A percentile compares a stretch with the other conserved stretches of the same genome.
phyloP scores from a whole-genome alignment of 176 grass and related monocot genomes.

The Oryza coarctata region DNA sequence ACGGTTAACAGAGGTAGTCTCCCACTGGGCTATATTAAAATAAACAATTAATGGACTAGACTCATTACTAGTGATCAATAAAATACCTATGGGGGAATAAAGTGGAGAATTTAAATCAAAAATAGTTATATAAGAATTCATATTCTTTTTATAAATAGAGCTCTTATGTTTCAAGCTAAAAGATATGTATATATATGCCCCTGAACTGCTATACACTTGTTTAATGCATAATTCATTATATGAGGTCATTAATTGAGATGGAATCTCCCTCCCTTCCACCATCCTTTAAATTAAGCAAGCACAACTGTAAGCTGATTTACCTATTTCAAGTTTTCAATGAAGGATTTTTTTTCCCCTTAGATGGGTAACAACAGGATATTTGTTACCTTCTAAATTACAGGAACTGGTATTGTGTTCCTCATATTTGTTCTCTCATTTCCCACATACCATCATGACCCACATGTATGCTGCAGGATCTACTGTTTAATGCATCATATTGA shows the following conservation, averaged over 20 bases:
- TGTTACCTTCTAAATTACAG: background rate
- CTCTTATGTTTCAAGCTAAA: background rate
- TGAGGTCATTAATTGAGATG: background rate
- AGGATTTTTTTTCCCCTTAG: background rate
- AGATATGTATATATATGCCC: background rate
- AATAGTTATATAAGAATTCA: background rate
- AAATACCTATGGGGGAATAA: slow-evolving; percentile 4
- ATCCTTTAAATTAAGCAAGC: background rate
- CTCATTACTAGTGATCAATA: background rate
- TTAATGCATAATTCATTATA: background rate
- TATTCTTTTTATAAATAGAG: background rate
- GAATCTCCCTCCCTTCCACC: background rate
- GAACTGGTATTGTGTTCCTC: background rate
- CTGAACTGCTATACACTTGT: background rate
- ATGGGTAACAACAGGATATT: background rate
- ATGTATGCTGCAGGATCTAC: background rate
- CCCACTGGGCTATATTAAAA: background rate
- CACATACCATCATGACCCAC: background rate
- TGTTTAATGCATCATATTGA: background rate
- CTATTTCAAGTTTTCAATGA: background rate
- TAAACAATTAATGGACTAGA: background rate
- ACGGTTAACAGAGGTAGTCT: background rate
- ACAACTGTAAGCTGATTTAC: background rate
- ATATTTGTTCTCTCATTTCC: background rate
- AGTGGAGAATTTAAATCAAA: background rate